Conservation (phyloP, 768 basidiomycete species). For the Suillus occidentalis region DNA sequence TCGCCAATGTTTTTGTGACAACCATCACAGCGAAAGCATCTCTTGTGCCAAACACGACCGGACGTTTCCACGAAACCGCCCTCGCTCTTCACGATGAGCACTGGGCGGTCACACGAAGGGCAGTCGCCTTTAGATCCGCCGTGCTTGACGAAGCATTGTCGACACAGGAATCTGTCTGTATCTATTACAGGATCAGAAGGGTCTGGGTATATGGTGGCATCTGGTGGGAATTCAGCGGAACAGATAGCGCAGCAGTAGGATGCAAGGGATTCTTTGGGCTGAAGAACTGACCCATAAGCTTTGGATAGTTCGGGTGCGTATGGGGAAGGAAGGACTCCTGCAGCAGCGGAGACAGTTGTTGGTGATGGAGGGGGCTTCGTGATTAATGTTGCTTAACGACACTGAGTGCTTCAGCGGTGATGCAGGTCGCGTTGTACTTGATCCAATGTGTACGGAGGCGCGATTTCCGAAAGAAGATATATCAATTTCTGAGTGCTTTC, state of each 20-base stretch:
- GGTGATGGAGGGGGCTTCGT: slow-evolving; percentile 26
- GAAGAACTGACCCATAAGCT: slow-evolving; percentile 82
- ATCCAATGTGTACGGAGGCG: slow-evolving; percentile 58
- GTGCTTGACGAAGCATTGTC: slow-evolving; percentile 65
- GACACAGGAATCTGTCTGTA: slow-evolving; percentile 66
- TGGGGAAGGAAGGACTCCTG: slow-evolving; percentile 61
- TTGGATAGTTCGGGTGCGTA: slow-evolving; percentile 68
- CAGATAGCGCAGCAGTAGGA: slow-evolving; percentile 72
- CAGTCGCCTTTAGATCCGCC: slow-evolving; percentile 82
- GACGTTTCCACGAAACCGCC: slow-evolving; percentile 75
- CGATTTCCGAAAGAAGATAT: slow-evolving; percentile 43
- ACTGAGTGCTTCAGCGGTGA: slow-evolving; percentile 53
- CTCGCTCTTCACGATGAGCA: slow-evolving; percentile 73
- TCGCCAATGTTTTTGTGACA: slow-evolving; percentile 75
- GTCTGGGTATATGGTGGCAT: slow-evolving; percentile 85
- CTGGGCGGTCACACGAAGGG: slow-evolving; percentile 63
- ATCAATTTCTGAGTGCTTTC: slow-evolving; percentile 38
- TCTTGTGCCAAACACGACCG: slow-evolving; percentile 77
- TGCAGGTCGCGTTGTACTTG: slow-evolving; percentile 52
- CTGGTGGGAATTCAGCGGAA: slow-evolving; percentile 64
- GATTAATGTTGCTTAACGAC: slow-evolving; percentile 4
- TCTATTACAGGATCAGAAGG: slow-evolving; percentile 32
- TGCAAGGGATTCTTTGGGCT: slow-evolving; percentile 71
- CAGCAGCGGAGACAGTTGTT: slow-evolving; percentile 51
- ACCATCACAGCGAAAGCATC: slow-evolving; percentile 73